Conservation (phyloP, 805 yeast species). For the Pichia heedii region DNA sequence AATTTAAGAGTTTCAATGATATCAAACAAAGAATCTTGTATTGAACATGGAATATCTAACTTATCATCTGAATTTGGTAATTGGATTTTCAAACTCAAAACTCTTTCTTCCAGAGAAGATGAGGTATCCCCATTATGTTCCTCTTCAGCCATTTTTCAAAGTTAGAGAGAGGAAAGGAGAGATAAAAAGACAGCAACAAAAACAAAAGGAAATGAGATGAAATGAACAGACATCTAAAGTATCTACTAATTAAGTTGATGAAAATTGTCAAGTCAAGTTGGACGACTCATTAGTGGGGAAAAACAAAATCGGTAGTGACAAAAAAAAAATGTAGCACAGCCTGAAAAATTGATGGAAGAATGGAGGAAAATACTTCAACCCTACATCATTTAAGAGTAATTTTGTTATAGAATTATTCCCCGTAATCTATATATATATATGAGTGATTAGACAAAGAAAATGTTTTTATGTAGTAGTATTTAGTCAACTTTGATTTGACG, state of each 20-base stretch:
- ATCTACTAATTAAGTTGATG: too few relatives aligned
- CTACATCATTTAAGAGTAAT: neutral
- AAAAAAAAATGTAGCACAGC: slow-evolving; percentile 1
- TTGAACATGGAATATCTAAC: slow-evolving; percentile 20
- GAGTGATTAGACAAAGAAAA: neutral
- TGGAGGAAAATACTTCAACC: neutral
- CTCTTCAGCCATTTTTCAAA: neutral
- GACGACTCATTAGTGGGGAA: too few relatives aligned
- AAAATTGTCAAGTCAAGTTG: too few relatives aligned
- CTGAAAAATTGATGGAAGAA: neutral
- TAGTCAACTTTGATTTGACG: slow-evolving; percentile 75
- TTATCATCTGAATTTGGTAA: slow-evolving; percentile 6
- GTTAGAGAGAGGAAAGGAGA: neutral
- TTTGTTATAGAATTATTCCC: too few relatives aligned
- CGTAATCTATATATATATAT: too few relatives aligned
- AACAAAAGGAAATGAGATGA: neutral
- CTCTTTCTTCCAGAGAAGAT: slow-evolving; percentile 8
- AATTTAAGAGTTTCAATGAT: slow-evolving; percentile 49
- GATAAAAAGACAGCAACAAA: neutral
- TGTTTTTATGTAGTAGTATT: neutral
- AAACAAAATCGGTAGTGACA: too few relatives aligned
- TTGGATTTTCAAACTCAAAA: slow-evolving; percentile 8
- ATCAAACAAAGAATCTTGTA: slow-evolving; percentile 43
- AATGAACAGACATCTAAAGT: neutral
- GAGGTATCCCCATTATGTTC: neutral